Evolutionary conservation across 371 early-diverging fungal species (phyloP).

Genomic region (Neoconidiobolus thromboides): DNA sequence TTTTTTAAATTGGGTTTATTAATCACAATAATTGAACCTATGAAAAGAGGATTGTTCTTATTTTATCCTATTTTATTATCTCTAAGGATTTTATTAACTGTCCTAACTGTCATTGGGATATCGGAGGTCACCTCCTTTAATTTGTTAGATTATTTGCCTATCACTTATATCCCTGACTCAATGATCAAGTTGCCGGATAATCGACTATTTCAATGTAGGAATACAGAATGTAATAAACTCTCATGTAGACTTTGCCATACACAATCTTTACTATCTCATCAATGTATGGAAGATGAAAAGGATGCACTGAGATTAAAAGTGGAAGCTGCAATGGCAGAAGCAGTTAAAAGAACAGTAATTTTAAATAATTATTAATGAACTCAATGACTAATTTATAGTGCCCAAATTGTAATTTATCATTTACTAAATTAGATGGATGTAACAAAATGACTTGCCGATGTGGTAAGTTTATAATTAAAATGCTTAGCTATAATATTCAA

Average conservation of each 20-base stretch:
- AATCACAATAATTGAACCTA: not conserved
- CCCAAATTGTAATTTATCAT: slow-evolving; percentile 31
- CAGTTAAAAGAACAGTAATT: slow-evolving; percentile 41
- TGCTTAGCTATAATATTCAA: not conserved
- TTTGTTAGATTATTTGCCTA: not conserved
- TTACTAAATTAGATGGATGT: slow-evolving; percentile 39
- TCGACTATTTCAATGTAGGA: slow-evolving; percentile 23
- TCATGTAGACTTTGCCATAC: slow-evolving; percentile 27
- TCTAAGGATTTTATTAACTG: not conserved
- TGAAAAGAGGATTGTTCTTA: not conserved
- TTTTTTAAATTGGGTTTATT: not conserved
- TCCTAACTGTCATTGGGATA: not conserved
- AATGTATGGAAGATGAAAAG: slow-evolving; percentile 29
- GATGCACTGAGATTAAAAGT: slow-evolving; percentile 36
- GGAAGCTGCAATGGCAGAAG: slow-evolving; percentile 43
- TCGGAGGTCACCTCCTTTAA: not conserved
- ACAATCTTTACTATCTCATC: slow-evolving; percentile 24
- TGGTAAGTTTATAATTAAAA: slow-evolving; percentile 11
- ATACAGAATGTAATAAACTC: slow-evolving; percentile 19
- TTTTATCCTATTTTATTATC: not conserved
- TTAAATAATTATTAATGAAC: not conserved
- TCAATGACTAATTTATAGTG: slow-evolving; percentile 19
- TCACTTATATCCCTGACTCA: not conserved
- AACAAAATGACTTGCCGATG: slow-evolving; percentile 46
- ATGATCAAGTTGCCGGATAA: not conserved